Evolutionary conservation across 306 rosid species (phyloP), one percentile per base, ranked within the genome.

Genomic region (Inga leiocalycina): DNA sequence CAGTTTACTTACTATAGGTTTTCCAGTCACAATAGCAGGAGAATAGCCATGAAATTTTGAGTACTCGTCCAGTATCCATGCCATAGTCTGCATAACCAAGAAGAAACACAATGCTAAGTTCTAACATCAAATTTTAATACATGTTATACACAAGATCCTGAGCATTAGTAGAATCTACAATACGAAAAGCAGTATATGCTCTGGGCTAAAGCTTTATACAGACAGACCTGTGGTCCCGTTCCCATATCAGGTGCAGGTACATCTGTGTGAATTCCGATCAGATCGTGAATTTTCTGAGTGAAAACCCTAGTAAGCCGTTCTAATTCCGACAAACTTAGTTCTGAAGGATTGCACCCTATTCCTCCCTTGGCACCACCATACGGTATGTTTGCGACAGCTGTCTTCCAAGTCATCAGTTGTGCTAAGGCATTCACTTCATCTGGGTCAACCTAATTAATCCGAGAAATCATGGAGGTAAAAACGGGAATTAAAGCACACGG

Each of bases 361-460:
- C 99, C 99, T 44, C 99, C 99, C 82, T 96, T 96, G 70, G 98
- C 99, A 82, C 99, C 99, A 17, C 99, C 99, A 27, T 96, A 96
- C 1, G 99, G 99, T 83, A 96, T 87, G 49, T 92, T 96, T 62
- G 99, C 98, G 10, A 96, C 99, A 0, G 99, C 99, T 45, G 99
- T 96, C 90, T 96, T 96, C 99, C 99, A 96, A 51, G 99, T 96
- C 99, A 96, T 96, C 61, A 96, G 82, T 76, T 96, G 99, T 52
- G 99, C 99, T 56, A 96, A 87, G 51, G 99, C 99, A 87, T 96
- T 96, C 86, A 96, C 99, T 88, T 96, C 99, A 87, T 96, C 99
- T 4, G 97, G 99, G 48, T 96, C 99, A 87, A 96, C 99, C 99
- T 95, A 81, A 59, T 74, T 27, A 32, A 9, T 77, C 71, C 86